Evolutionary conservation across 352 stramenopile genomes (phyloP).

Genomic region (Phytophthora macrochlamydospora): DNA sequence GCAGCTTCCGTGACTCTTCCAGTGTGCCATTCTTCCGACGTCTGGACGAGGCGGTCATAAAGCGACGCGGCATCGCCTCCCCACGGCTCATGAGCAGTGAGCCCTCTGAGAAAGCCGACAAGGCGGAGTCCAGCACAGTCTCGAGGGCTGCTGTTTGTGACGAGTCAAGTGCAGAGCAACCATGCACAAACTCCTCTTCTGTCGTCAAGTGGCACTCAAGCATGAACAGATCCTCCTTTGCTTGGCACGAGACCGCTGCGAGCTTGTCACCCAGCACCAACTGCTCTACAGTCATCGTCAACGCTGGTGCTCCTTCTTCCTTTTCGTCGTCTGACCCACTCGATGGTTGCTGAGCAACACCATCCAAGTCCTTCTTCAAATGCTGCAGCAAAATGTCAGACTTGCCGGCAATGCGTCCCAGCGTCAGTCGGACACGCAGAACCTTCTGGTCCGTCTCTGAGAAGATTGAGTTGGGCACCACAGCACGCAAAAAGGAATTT

Average conservation of each 20-base stretch:
- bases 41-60: constrained; percentile 62
- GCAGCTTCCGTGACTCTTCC: constrained; percentile 25
- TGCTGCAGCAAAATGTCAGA: constrained; percentile 72
- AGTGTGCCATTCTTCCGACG: constrained; percentile 63
- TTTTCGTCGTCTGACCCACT: constrained; percentile 34
- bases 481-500: constrained; percentile 65
- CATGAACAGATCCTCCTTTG: constrained; percentile 75
- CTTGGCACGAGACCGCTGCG: constrained; percentile 58
- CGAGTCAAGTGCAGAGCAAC: constrained; percentile 50
- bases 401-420: constrained; percentile 73
- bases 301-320: constrained; percentile 27
- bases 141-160: constrained; percentile 52
- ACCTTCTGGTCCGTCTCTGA: constrained; percentile 77
- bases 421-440: constrained; percentile 65
- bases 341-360: constrained; percentile 31
- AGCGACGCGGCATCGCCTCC: constrained; percentile 39
- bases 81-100: constrained; percentile 43
- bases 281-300: constrained; percentile 49
- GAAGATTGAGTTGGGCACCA: constrained; percentile 76
- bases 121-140: constrained; percentile 53
- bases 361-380: constrained; percentile 68
- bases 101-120: constrained; percentile 64
- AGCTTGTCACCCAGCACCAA: constrained; percentile 68
- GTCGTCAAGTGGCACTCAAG: constrained; percentile 78
- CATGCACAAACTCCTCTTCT: constrained; percentile 59